Conservation (phyloP, 352 stramenopile genomes). For the Globisporangium sylvaticum region DNA sequence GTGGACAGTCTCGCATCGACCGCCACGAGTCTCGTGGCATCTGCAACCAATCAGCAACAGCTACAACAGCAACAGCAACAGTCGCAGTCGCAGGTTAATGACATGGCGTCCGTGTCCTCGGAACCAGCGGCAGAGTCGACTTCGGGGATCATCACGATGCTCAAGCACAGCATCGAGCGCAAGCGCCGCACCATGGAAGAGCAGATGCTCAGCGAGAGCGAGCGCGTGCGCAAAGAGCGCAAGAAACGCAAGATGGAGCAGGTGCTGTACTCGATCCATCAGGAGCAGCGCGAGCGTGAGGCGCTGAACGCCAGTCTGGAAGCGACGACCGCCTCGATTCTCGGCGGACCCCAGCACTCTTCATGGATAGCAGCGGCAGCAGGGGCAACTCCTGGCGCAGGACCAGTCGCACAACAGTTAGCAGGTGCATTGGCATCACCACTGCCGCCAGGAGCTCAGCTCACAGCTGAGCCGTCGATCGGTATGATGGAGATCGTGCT, state of each 20-base stretch:
- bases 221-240: slow-evolving; percentile 47
- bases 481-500: slow-evolving; percentile 47
- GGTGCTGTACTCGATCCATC: slow-evolving; percentile 43
- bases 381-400: neutral
- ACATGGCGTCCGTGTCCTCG: neutral
- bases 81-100: neutral
- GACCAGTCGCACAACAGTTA: neutral
- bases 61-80: neutral
- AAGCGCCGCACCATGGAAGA: slow-evolving; percentile 44
- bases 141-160: slow-evolving; percentile 40
- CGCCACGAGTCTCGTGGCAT: neutral
- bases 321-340: neutral
- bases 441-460: neutral
- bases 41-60: neutral
- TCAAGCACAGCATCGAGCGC: slow-evolving; percentile 52
- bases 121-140: slow-evolving; percentile 18
- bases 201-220: slow-evolving; percentile 47
- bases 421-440: no score
- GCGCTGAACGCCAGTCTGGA: slow-evolving; percentile 1
- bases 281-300: slow-evolving; percentile 40
- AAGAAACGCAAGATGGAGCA: slow-evolving; percentile 67
- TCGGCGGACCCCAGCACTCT: neutral
- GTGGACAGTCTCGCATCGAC: neutral
- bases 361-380: neutral
- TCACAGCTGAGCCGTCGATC: slow-evolving; percentile 10